Base-by-base conservation (phyloP, 1,139 yeast genomes). In the Yamadazyma aaseri region DNA sequence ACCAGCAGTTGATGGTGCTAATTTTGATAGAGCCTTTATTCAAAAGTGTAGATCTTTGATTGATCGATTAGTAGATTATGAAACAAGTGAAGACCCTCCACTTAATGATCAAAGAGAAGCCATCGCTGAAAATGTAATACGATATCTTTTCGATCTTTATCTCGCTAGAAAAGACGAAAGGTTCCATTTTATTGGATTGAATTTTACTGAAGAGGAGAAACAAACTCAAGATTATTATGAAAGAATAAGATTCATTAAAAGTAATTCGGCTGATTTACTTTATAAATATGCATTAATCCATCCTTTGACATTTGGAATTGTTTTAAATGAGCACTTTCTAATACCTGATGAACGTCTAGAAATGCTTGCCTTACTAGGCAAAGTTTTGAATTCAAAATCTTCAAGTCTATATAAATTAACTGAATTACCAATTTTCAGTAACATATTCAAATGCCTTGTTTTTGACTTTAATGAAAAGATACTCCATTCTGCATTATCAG, bases 1-100 rank as follows among this genome's bases (percentile, higher is more conserved):
- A 15, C 76, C 80, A 0, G 81, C 85, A 0, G 60, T 80, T 2
- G 82, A 81, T 49, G 76, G 83, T 29, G 82, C 82, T 0, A 83
- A 85, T 2, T 65, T 47, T 36, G 71, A 68, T 40, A 39, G 55
- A 9, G 41, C 42, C 17, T 65, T 66, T 29, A 80, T 77, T 1
- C 56, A 56, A 6, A 62, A 65, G 24, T 49, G 80, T 5, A 53
- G 76, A 25, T 57, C 58, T 7, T 65, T 79, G 22, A 50, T 81
- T 10, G 38, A 50, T 12, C 53, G 55, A 2, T 55, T 74, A 7
- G 39, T 50, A 8, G 46, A 51, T 33, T 42, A 50, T 4, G 47
- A 46, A 26, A 40, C 53, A 2, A 43, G 61, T 3, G 53, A 48
- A 3, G 74, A 67, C 39, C 46, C 49, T 2, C 48, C 48, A n/a